Conservation (phyloP, 2,329 filamentous ascomycete species). For the Fusarium euwallaceae region DNA sequence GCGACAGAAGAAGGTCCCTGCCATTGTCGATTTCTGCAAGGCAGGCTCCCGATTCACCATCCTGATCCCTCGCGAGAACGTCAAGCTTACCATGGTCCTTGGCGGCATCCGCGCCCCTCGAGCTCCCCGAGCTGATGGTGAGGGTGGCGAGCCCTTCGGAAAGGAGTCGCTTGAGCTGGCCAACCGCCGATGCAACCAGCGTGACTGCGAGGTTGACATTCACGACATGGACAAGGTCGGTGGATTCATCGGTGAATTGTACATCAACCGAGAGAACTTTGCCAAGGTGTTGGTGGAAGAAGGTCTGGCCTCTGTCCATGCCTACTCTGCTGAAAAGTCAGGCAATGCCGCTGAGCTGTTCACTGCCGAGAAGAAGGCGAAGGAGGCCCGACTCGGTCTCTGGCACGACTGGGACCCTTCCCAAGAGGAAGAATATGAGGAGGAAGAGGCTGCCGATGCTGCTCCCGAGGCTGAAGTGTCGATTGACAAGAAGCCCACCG, state of each 20-base stretch:
- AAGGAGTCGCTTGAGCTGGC: constrained; percentile 95
- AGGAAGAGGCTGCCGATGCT: constrained; percentile 65
- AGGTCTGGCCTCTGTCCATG: constrained; percentile 90
- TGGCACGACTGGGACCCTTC: constrained; percentile 97
- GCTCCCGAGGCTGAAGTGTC: constrained; percentile 64
- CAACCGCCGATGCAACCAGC: constrained; percentile 88
- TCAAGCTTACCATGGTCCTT: constrained; percentile 95
- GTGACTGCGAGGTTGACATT: constrained; percentile 96
- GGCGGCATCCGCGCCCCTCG: constrained; percentile 92
- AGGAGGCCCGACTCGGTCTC: constrained; percentile 87
- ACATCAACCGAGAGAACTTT: constrained; percentile 95
- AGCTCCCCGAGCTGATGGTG: constrained; percentile 80
- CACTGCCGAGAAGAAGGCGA: constrained; percentile 88
- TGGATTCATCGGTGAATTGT: constrained; percentile 95
- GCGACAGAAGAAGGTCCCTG: constrained; percentile 91
- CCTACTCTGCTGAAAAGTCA: constrained; percentile 95
- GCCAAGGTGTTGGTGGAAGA: constrained; percentile 94
- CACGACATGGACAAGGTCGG: constrained; percentile 96
- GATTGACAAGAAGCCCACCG: constrained; percentile 75
- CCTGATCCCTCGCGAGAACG: constrained; percentile 89
- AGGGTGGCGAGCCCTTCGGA: constrained; percentile 91
- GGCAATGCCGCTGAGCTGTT: constrained; percentile 90
- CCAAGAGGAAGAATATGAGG: constrained; percentile 77
- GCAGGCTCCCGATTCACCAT: constrained; percentile 95
- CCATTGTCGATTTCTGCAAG: constrained; percentile 97